A percentile compares a stretch with the other conserved stretches of the same genome.
These are phyloP conservation scores for Colletotrichum sp. DNA, from an alignment of 2,329 filamentous ascomycete species.

Conservation along the genomic window DNA sequence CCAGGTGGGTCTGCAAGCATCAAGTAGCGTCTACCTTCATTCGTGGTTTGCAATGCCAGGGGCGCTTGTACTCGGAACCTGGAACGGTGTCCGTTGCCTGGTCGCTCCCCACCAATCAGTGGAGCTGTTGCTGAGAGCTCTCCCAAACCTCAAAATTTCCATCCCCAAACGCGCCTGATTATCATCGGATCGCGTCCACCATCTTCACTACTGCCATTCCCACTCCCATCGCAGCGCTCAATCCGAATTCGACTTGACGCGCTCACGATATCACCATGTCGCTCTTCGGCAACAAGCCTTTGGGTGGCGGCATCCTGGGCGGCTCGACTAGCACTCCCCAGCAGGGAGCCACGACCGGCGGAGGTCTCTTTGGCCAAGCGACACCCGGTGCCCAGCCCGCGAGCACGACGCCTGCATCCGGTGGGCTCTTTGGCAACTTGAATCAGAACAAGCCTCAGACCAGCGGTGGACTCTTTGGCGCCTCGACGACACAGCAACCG, in stretches of 20 bases:
- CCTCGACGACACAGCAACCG: slow-evolving; percentile 22
- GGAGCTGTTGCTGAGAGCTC: slow-evolving; percentile 19
- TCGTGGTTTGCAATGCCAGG: neutral
- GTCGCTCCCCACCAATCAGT: slow-evolving; percentile 22
- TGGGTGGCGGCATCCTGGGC: slow-evolving; percentile 22
- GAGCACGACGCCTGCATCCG: slow-evolving; percentile 26
- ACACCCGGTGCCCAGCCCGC: slow-evolving; percentile 16
- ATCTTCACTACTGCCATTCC: neutral
- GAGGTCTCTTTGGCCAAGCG: slow-evolving; percentile 24
- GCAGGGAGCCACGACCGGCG: slow-evolving; percentile 9
- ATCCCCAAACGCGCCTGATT: slow-evolving; percentile 11
- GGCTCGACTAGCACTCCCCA: slow-evolving; percentile 15
- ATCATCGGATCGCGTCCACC: neutral
- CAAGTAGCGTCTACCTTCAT: neutral
- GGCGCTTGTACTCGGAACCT: neutral
- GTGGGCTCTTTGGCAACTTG: slow-evolving; percentile 26
- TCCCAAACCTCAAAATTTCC: slow-evolving; percentile 19
- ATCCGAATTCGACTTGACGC: neutral
- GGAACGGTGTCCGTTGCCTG: slow-evolving; percentile 8
- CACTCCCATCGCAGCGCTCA: neutral
- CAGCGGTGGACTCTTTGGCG: slow-evolving; percentile 37
- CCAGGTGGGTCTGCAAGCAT: neutral
- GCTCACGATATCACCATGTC: slow-evolving; percentile 10
- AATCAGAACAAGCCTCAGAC: slow-evolving; percentile 26
- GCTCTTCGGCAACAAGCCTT: slow-evolving; percentile 22